These are phyloP conservation scores for Magnaporthiopsis rhizophila DNA, from an alignment of 2,329 filamentous ascomycete genomes.

Conservation along the genomic window DNA sequence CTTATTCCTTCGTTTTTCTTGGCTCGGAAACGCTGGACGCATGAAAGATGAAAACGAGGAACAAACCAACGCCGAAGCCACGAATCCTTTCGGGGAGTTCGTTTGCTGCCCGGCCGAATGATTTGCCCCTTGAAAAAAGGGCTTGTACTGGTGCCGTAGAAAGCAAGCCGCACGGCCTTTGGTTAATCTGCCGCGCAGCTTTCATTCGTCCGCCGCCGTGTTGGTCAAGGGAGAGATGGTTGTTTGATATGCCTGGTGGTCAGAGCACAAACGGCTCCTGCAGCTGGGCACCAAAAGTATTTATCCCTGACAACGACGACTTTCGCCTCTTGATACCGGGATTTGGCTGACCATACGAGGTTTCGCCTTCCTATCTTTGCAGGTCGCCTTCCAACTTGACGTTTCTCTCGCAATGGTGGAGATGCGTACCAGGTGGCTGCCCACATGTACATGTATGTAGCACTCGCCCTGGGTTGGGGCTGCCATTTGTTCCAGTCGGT, in stretches of 20 bases:
- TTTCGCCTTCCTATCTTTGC: too few relatives aligned
- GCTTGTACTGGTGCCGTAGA: not conserved
- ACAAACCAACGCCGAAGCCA: not conserved
- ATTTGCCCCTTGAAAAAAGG: too few relatives aligned
- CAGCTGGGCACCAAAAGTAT: not conserved
- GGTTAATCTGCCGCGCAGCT: not conserved
- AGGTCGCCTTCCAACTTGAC: not conserved
- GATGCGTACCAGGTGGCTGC: not conserved
- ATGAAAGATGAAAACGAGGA: not conserved
- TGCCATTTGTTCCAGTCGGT: not conserved
- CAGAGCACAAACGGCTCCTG: not conserved
- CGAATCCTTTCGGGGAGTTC: too few relatives aligned
- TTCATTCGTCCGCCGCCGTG: not conserved
- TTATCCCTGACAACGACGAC: not conserved
- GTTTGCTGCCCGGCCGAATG: too few relatives aligned
- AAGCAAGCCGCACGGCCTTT: not conserved
- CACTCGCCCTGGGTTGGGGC: not conserved
- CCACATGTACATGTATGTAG: not conserved
- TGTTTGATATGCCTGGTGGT: not conserved
- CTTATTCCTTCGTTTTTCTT: not conserved
- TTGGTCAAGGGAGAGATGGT: not conserved
- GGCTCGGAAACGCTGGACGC: not conserved
- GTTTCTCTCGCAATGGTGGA: not conserved
- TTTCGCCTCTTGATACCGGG: not conserved
- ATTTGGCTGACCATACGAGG: not conserved